Evolutionary conservation across 2,329 filamentous ascomycete species (phyloP), one percentile per base, ranked within the genome.

Genomic region (Fusarium nelsonii): DNA sequence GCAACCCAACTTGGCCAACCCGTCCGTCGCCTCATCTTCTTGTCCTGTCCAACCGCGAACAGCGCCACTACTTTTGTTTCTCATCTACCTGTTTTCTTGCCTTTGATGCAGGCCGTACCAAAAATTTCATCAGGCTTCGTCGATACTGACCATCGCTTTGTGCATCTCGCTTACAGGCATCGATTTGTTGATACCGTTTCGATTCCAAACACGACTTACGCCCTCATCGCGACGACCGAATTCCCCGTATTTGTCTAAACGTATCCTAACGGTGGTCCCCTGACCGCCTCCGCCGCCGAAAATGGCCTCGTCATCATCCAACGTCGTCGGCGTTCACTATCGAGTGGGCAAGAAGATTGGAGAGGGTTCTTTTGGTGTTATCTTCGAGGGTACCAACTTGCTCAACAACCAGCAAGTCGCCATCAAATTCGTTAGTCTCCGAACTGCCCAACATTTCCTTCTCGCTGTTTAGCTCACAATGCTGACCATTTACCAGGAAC

Each of bases 281-380:
- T 70, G 70, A 73, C 69, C 68, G 63, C 72, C 66, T 58, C 48
- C 60, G 60, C 63, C 67, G 65, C 73, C 79, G 79, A 76, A 23
- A 79, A 96, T 96, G 93, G 90, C 93, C 62, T 94, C 92, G 70
- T 93, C 92, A 64, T 96, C 93, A 69, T 97, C 94, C 67, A 98
- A 98, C 83, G 96, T 99, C 74, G 96, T 98, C 77, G 96, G 96
- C 79, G 96, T 99, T 73, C 96, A 99, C 84, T 99, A 99, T 83
- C 89, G 96, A 73, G 96, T 99, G 73, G 96, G 96, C 76, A 98
- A 98, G 89, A 99, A 99, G 86, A 98, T 99, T 75, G 96, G 96
- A 80, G 96, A 98, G 88, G 95, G 95, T 71, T 97, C 94, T 39
- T 98, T 98, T 78, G 95, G 95, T 85, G 96, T 98, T 75, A 97